phyloP scores from a whole-genome alignment of 108 stramenopile species.

The Skeletonema costatum region DNA sequence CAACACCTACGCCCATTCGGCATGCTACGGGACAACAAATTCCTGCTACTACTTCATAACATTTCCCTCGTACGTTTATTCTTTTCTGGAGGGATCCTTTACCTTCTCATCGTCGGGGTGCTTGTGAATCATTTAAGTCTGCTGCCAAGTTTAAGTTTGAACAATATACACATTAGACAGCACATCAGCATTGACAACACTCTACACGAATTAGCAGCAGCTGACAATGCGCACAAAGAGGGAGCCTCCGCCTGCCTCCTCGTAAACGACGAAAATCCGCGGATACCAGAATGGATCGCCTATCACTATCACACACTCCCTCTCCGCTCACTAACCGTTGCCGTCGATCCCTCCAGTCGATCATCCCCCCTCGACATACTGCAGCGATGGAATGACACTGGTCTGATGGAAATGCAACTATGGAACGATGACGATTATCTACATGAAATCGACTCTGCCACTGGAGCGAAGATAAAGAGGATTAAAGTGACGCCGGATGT shows the following conservation, averaged over 20 bases:
- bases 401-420: slow-evolving; percentile 22
- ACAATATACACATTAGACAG: too few species aligned
- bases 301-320: slow-evolving; percentile 80
- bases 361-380: slow-evolving; percentile 35
- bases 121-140: too few species aligned
- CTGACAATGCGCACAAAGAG: not conserved
- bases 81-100: too few species aligned
- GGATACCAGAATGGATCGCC: slow-evolving; percentile 66
- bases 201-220: too few species aligned
- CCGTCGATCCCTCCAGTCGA: slow-evolving; percentile 62
- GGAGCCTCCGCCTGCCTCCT: slow-evolving; percentile 58
- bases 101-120: too few species aligned
- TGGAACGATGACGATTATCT: slow-evolving; percentile 50
- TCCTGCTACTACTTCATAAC: too few species aligned
- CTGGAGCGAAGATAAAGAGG: not conserved
- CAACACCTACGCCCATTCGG: too few species aligned
- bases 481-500: not conserved
- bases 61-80: too few species aligned
- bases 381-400: slow-evolving; percentile 34
- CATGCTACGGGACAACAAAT: too few species aligned
- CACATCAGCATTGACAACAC: too few species aligned
- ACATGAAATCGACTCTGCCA: not conserved
- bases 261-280: slow-evolving; percentile 64
- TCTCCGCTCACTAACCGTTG: slow-evolving; percentile 60
- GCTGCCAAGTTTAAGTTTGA: too few species aligned